Evolutionary conservation across 1,284 basidiomycete genomes (phyloP).

Genomic region (Rhodotorula sp.): DNA sequence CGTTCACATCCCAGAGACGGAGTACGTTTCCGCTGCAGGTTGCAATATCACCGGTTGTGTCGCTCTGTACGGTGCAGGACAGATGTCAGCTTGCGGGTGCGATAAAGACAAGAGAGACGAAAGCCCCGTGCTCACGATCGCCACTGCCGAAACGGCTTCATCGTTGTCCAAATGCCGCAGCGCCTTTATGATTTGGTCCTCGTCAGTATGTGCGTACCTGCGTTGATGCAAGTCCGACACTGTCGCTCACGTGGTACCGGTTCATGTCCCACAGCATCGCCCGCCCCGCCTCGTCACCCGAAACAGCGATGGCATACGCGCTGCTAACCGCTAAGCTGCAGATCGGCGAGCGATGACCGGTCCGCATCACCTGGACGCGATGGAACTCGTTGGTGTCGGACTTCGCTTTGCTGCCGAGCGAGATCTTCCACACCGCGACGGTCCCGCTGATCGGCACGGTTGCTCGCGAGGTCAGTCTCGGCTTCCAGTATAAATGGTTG

Average conservation of each 20-base stretch:
- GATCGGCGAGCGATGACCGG: constrained; percentile 62
- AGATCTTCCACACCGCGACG: constrained; percentile 69
- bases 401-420: constrained; percentile 31
- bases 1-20: constrained; percentile 78
- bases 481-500: too few relatives aligned
- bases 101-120: constrained; percentile 47
- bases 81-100: not conserved
- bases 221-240: too few relatives aligned
- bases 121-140: constrained; percentile 64
- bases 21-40: constrained; percentile 68
- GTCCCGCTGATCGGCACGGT: not conserved
- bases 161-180: constrained; percentile 48
- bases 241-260: constrained; percentile 47
- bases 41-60: constrained; percentile 64
- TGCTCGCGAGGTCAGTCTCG: too few relatives aligned
- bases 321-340: constrained; percentile 70
- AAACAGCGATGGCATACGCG: constrained; percentile 74
- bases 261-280: constrained; percentile 91
- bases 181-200: not conserved
- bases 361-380: constrained; percentile 58
- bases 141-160: constrained; percentile 64
- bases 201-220: too few relatives aligned
- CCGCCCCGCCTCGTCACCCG: constrained; percentile 48
- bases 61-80: constrained; percentile 50
- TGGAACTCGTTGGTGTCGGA: constrained; percentile 62